Percentiles rank a stretch among this genome's conserved stretches.
These are phyloP conservation scores for Phytopythium litorale DNA, from an alignment of 352 stramenopile species.

Conservation along the genomic window DNA sequence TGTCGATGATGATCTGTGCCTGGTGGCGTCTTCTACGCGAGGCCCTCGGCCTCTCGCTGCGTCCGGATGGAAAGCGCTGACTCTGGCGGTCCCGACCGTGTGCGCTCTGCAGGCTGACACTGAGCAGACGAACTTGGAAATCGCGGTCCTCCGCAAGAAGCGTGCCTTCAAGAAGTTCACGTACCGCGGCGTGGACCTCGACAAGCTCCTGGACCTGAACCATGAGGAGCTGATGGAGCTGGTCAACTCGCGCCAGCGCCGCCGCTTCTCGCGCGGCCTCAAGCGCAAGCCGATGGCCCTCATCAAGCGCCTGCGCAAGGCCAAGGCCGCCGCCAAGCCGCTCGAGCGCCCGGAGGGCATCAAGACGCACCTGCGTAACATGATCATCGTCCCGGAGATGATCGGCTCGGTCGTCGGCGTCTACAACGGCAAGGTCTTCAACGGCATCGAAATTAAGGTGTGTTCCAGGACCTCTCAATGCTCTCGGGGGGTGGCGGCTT, in stretches of 20 bases:
- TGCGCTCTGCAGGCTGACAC: slow-evolving; percentile 27
- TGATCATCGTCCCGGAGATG: slow-evolving; percentile 99
- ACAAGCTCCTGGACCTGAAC: slow-evolving; percentile 99
- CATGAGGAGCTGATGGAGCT: slow-evolving; percentile 99
- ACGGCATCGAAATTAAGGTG: slow-evolving; percentile 99
- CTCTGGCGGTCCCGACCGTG: not conserved
- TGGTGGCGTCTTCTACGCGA: too few species aligned
- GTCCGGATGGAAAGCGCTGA: not conserved
- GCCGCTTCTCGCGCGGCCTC: slow-evolving; percentile 98
- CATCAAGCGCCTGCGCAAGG: slow-evolving; percentile 99
- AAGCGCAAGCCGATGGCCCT: slow-evolving; percentile 99
- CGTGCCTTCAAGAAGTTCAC: slow-evolving; percentile 99
- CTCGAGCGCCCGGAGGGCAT: slow-evolving; percentile 98
- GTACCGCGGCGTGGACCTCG: slow-evolving; percentile 98
- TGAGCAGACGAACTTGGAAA: slow-evolving; percentile 73
- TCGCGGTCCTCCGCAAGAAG: slow-evolving; percentile 99
- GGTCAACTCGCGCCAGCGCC: slow-evolving; percentile 93
- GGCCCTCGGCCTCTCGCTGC: too few species aligned
- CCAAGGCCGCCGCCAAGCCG: slow-evolving; percentile 96
- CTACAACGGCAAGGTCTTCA: slow-evolving; percentile 99
- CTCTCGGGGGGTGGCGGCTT: slow-evolving; percentile 82
- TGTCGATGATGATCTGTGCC: too few species aligned
- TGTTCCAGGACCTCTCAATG: slow-evolving; percentile 82
- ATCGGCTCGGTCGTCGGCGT: slow-evolving; percentile 99
- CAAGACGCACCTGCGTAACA: slow-evolving; percentile 99